Base-by-base conservation (phyloP, 225 moss, liverwort and hornwort species). In the Lunularia cruciata region DNA sequence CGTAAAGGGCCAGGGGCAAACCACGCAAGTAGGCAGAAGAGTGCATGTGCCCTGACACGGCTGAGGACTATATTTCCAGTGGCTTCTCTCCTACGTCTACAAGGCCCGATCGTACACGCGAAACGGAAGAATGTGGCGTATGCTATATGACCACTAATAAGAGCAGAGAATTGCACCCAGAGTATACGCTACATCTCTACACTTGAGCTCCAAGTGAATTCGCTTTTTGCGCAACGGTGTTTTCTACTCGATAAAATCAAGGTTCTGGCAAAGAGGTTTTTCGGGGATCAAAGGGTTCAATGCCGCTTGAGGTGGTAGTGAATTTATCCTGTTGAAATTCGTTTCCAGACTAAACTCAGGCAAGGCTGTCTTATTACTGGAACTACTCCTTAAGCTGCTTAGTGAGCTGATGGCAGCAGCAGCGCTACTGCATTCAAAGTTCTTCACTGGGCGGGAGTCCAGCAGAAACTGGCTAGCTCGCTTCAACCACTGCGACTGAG, bases 41-140 rank as follows among this genome's bases (percentile, higher is more conserved):
- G 35, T 74, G 78, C 78, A 79, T 79, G 78, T 74, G 78, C 69
- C 63, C 69, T 61, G 19, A 25, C 61, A 22, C 11, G 39, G 38
- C 46, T 56, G 31, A 36, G 27, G 23, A 53, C 23, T 18, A 60
- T 20, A 37, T 19, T 20, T 3, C 18, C 2, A 6, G 20, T 0
- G 6, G 37, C 35, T 60, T 60, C 12, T 36, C 36, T 37, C 9
- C 37, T 36, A 37, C 20, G 16, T 31, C 13, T 19, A 19, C 59
- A 37, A 22, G 7, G 0, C 36, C 22, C 1, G 16, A 64, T 43
- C 22, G 12, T 30, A 46, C 5, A 31, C 1, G 27, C 43, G 18
- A 3, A 8, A 26, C 38, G 15, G 12, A 5, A 13, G 1, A 18
- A 27, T 45, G 13, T 18, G 3, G 16, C 27, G 25, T 63, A 15